Evolutionary conservation across 306 rosid species (phyloP).

Genomic region (Vigna unguiculata): DNA sequence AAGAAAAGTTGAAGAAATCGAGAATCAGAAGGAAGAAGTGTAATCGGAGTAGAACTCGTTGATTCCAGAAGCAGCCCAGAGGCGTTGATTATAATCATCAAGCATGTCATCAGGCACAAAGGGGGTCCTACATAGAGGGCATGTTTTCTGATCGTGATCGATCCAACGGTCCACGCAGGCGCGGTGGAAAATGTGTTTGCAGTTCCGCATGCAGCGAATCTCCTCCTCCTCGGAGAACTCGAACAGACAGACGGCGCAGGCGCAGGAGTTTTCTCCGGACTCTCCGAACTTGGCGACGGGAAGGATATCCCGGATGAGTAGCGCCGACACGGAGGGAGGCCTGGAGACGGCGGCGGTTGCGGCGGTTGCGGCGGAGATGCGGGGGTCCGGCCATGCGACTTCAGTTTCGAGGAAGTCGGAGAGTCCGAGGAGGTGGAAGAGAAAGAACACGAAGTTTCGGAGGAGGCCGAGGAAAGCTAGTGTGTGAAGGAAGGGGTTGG

Average conservation of each 20-base stretch:
- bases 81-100: slow-evolving; percentile 78
- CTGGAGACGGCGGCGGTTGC: slow-evolving; percentile 38
- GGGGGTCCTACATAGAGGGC: slow-evolving; percentile 85
- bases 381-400: slow-evolving; percentile 51
- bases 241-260: slow-evolving; percentile 80
- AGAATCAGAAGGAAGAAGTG: slow-evolving; percentile 50
- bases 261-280: slow-evolving; percentile 43
- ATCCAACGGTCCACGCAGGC: slow-evolving; percentile 95
- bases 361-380: neutral
- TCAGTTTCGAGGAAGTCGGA: slow-evolving; percentile 75
- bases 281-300: slow-evolving; percentile 71
- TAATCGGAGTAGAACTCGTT: slow-evolving; percentile 61
- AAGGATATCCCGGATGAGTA: slow-evolving; percentile 74
- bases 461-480: slow-evolving; percentile 74
- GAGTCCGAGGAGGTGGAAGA: slow-evolving; percentile 75
- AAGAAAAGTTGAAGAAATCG: neutral
- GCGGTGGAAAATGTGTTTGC: slow-evolving; percentile 89
- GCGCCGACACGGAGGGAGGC: slow-evolving; percentile 60
- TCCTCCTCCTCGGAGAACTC: slow-evolving; percentile 78
- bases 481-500: slow-evolving; percentile 69
- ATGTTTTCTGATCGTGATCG: slow-evolving; percentile 90
- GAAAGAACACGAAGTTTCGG: slow-evolving; percentile 64
- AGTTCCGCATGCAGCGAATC: slow-evolving; percentile 82
- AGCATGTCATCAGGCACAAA: slow-evolving; percentile 75
- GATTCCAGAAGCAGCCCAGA: slow-evolving; percentile 78